A percentile compares a stretch with the other conserved stretches of the same genome.
Conservation (phyloP, 2,329 filamentous ascomycete species). For the Fusarium subtropicale region DNA sequence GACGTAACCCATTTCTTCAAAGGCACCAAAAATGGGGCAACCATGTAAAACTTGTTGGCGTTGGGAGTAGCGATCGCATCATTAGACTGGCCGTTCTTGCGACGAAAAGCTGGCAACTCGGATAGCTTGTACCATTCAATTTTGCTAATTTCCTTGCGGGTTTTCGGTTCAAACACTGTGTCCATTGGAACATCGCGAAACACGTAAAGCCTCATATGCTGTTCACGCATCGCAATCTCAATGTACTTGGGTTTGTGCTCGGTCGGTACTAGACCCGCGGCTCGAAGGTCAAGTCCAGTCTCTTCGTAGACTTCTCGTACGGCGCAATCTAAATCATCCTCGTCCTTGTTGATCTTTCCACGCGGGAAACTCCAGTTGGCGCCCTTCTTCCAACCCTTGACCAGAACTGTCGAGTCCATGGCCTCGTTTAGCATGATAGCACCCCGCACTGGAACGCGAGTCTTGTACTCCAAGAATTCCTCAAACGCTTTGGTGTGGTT, state of each 20-base stretch:
- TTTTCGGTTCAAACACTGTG: conserved; percentile 87
- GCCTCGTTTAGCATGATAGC: conserved; percentile 91
- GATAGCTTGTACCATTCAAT: conserved; percentile 94
- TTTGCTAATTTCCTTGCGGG: conserved; percentile 96
- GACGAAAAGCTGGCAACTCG: conserved; percentile 84
- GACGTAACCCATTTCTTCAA: conserved; percentile 92
- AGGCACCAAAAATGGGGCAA: conserved; percentile 87
- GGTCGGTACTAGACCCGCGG: conserved; percentile 79
- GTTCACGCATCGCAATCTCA: conserved; percentile 88
- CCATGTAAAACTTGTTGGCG: conserved; percentile 96
- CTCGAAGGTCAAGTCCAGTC: conserved; percentile 86
- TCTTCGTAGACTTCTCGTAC: conserved; percentile 96
- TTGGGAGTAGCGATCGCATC: conserved; percentile 68
- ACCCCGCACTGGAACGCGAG: conserved; percentile 89
- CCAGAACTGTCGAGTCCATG: conserved; percentile 95
- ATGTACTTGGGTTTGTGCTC: conserved; percentile 83
- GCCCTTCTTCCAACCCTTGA: conserved; percentile 98
- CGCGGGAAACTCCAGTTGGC: conserved; percentile 97
- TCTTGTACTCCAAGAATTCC: conserved; percentile 94
- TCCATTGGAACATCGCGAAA: conserved; percentile 90
- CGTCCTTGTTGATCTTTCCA: conserved; percentile 98
- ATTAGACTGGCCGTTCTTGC: conserved; percentile 69
- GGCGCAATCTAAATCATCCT: conserved; percentile 92
- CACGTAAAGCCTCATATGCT: conserved; percentile 92
- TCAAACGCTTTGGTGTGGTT: conserved; percentile 87